These are phyloP conservation scores for Arthroderma sp. DNA, from an alignment of 2,329 filamentous ascomycete species.

Conservation along the genomic window DNA sequence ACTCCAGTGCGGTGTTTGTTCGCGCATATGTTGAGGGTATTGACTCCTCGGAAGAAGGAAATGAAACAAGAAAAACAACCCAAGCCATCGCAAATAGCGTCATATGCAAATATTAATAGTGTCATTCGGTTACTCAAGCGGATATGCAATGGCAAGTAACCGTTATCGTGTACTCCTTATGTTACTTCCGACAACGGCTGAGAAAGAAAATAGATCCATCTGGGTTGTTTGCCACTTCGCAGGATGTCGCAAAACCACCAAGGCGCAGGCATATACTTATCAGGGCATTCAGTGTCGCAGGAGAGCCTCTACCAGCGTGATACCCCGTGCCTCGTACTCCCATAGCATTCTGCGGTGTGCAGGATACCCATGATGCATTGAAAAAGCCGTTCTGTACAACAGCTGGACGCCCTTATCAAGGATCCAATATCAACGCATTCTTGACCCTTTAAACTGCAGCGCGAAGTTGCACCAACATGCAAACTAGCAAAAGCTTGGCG, in stretches of 20 bases:
- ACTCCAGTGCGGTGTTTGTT: neutral
- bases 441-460: neutral
- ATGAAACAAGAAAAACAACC: neutral
- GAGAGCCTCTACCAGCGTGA: neutral
- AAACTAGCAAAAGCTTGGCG: conserved; percentile 2
- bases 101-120: conserved; percentile 3
- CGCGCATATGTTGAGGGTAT: neutral
- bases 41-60: neutral
- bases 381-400: neutral
- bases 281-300: neutral
- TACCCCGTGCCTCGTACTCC: neutral
- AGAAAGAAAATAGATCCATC: too few species aligned
- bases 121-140: neutral
- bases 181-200: neutral
- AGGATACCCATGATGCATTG: neutral
- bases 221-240: conserved; percentile 1
- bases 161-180: neutral
- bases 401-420: neutral
- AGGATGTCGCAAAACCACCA: neutral
- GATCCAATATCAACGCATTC: neutral
- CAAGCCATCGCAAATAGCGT: conserved; percentile 3
- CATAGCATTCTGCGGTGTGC: neutral
- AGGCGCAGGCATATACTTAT: neutral
- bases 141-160: neutral
- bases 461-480: neutral